phyloP scores from a whole-genome alignment of 768 basidiomycete genomes.

The Nidularia sp. region DNA sequence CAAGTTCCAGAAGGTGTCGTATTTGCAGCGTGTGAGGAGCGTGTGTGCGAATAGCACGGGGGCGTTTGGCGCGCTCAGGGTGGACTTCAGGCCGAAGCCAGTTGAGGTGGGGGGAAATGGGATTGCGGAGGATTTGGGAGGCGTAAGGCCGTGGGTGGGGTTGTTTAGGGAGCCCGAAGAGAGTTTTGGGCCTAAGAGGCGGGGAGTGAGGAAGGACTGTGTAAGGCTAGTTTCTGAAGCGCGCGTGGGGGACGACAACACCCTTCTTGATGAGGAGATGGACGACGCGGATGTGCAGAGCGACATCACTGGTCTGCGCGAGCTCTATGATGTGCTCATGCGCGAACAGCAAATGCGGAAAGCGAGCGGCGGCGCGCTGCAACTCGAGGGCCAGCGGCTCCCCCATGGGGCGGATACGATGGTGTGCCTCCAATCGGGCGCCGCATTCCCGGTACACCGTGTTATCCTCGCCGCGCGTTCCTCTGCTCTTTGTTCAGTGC shows the following conservation, averaged over 20 bases:
- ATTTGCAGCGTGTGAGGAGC: conserved; percentile 78
- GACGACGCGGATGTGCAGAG: conserved; percentile 35
- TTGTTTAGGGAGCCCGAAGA: conserved; percentile 10
- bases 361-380: conserved; percentile 7
- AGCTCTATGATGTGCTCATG: conserved; percentile 27
- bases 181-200: neutral
- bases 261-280: conserved; percentile 11
- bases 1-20: conserved; percentile 79
- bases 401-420: conserved; percentile 62
- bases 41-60: conserved; percentile 88
- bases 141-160: conserved; percentile 58
- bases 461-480: conserved; percentile 64
- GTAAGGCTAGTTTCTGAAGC: too few relatives aligned
- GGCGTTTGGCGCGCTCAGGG: conserved; percentile 79
- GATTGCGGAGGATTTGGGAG: conserved; percentile 63
- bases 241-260: neutral
- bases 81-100: conserved; percentile 59
- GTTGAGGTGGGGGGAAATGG: conserved; percentile 53
- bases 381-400: conserved; percentile 13
- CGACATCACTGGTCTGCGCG: conserved; percentile 28
- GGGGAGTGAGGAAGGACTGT: too few relatives aligned
- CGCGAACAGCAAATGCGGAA: conserved; percentile 20
- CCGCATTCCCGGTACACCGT: conserved; percentile 58
- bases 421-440: conserved; percentile 35
- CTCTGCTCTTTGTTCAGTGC: conserved; percentile 33